phyloP scores from a whole-genome alignment of 768 basidiomycete genomes.

The Mycena epipterygia region DNA sequence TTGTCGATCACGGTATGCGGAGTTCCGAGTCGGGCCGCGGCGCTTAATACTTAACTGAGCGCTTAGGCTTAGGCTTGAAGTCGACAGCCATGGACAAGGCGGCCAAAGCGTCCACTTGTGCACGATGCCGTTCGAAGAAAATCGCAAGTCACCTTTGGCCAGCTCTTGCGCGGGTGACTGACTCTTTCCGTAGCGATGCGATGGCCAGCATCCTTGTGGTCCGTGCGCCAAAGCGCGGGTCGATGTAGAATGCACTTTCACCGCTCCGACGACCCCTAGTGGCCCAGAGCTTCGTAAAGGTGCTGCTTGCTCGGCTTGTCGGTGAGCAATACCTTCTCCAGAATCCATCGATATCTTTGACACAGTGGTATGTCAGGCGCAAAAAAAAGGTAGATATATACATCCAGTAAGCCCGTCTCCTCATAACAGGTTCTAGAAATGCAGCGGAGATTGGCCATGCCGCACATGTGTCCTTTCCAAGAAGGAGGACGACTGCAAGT shows the following conservation, averaged over 20 bases:
- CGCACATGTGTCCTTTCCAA: conserved; percentile 29
- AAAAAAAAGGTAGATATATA: conserved; percentile 48
- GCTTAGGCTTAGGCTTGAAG: too few relatives aligned
- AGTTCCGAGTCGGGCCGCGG: too few relatives aligned
- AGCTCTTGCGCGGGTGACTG: background rate
- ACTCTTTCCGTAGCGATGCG: conserved; percentile 22
- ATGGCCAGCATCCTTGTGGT: conserved; percentile 25
- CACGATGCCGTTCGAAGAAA: conserved; percentile 32
- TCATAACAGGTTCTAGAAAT: conserved; percentile 17
- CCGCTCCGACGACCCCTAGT: conserved; percentile 4
- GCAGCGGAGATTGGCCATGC: conserved; percentile 34
- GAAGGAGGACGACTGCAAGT: conserved; percentile 38
- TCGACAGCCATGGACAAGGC: conserved; percentile 34
- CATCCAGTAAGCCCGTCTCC: background rate
- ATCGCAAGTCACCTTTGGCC: conserved; percentile 34
- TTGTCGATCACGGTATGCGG: too few relatives aligned
- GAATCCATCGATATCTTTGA: background rate
- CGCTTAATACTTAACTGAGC: too few relatives aligned
- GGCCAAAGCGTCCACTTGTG: conserved; percentile 18
- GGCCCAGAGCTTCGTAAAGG: conserved; percentile 35
- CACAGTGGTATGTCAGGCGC: conserved; percentile 15
- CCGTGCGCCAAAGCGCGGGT: conserved; percentile 27
- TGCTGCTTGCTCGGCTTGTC: conserved; percentile 34
- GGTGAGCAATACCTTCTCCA: conserved; percentile 10
- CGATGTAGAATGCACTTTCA: conserved; percentile 19